Conservation (phyloP, 1,139 yeast genomes). For the Yamadazyma diddensiae region DNA sequence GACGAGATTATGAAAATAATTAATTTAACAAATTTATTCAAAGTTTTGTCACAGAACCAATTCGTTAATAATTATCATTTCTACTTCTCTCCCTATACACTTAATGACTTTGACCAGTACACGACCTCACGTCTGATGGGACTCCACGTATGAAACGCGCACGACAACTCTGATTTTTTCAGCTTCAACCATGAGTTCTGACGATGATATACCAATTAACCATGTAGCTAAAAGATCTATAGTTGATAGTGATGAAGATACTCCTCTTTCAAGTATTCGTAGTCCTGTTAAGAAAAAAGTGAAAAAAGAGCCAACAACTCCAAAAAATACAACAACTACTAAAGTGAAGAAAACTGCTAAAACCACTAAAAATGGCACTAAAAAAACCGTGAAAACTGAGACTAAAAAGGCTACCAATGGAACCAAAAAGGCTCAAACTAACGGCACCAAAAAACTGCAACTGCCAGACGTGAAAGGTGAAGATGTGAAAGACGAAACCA, state of each 20-base stretch:
- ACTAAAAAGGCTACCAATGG: neutral
- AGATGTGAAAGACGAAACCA: constrained; percentile 15
- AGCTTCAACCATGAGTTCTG: constrained; percentile 14
- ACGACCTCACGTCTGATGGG: no score
- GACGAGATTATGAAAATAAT: no score
- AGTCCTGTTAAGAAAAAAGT: constrained; percentile 5
- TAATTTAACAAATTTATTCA: no score
- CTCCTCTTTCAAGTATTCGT: constrained; percentile 13
- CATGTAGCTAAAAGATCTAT: constrained; percentile 11
- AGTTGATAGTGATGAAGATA: constrained; percentile 14
- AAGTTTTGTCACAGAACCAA: no score
- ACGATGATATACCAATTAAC: constrained; percentile 18
- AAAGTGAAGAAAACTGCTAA: constrained; percentile 8
- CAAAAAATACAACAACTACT: constrained; percentile 1
- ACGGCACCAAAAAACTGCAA: neutral
- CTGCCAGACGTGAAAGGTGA: constrained; percentile 1
- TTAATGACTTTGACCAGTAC: no score
- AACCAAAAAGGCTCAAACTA: neutral
- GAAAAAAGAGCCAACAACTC: constrained; percentile 1
- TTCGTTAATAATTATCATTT: no score
- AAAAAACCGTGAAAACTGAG: constrained; percentile 1
- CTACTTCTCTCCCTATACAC: no score
- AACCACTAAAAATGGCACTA: constrained; percentile 4
- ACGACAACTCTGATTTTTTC: constrained; percentile 5
- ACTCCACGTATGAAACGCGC: constrained; percentile 9